Conservation (phyloP, 1,284 basidiomycete species). For the Cystobasidiaceae sp. region DNA sequence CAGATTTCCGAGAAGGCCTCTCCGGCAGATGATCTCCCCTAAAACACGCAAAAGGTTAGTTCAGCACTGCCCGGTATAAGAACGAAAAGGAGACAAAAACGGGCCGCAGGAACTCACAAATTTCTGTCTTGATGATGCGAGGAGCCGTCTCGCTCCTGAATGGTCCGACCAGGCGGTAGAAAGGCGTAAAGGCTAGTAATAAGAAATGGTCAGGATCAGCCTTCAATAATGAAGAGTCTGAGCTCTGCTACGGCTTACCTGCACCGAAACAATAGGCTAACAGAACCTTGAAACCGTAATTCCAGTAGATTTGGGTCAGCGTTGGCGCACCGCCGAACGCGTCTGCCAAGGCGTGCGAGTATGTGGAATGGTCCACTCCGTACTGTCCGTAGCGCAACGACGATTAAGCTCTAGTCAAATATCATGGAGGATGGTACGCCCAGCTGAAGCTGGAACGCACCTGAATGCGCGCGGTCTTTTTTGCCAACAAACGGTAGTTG, state of each 20-base stretch:
- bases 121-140: slow-evolving; percentile 55
- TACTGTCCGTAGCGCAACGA: slow-evolving; percentile 27
- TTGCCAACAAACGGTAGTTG: slow-evolving; percentile 58
- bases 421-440: slow-evolving; percentile 36
- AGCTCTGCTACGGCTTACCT: not conserved
- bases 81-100: no score
- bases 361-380: slow-evolving; percentile 55
- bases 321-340: slow-evolving; percentile 60
- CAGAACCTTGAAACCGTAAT: slow-evolving; percentile 56
- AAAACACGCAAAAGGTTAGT: not conserved
- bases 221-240: not conserved
- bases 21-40: slow-evolving; percentile 57
- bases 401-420: slow-evolving; percentile 12
- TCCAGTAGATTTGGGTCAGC: slow-evolving; percentile 52
- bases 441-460: slow-evolving; percentile 56
- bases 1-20: slow-evolving; percentile 58
- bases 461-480: slow-evolving; percentile 56
- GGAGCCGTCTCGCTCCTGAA: slow-evolving; percentile 51
- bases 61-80: no score
- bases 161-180: slow-evolving; percentile 60
- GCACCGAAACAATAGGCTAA: slow-evolving; percentile 56
- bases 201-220: slow-evolving; percentile 47
- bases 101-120: slow-evolving; percentile 52
- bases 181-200: slow-evolving; percentile 54
- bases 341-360: slow-evolving; percentile 58